Conservation (phyloP, 306 rosid species). For the Acmispon strigosus region DNA sequence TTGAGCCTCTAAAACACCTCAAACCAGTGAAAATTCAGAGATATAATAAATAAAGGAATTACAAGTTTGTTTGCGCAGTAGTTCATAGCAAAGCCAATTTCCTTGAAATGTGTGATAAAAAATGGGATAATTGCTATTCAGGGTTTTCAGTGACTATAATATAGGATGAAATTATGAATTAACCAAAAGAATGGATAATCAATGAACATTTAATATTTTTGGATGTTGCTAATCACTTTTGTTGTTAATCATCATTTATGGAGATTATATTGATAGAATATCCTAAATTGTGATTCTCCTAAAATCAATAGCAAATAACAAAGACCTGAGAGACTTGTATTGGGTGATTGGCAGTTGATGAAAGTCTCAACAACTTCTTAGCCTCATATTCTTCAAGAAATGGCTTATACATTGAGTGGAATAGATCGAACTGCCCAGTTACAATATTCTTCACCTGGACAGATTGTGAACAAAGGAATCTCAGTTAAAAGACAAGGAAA, state of each 20-base stretch:
- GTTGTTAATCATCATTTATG: neutral
- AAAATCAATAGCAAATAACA: neutral
- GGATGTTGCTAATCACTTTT: neutral
- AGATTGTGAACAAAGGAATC: conserved; percentile 22
- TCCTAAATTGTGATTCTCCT: neutral
- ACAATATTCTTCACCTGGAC: conserved; percentile 82
- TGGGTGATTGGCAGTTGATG: conserved; percentile 31
- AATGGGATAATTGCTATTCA: neutral
- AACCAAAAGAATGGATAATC: neutral
- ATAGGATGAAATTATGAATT: neutral
- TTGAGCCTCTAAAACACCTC: neutral
- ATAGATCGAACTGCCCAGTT: conserved; percentile 62
- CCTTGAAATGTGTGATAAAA: neutral
- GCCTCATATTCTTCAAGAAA: conserved; percentile 66
- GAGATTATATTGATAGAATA: neutral
- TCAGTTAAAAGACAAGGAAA: neutral
- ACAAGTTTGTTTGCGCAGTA: neutral
- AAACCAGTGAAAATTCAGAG: neutral
- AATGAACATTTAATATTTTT: neutral
- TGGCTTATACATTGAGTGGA: conserved; percentile 69
- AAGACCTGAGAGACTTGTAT: conserved; percentile 66
- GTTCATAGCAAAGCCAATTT: neutral
- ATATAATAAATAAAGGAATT: neutral
- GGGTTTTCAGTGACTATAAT: neutral
- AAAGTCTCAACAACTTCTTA: conserved; percentile 53